Evolutionary conservation across 768 basidiomycete species (phyloP).

Genomic region (Tubosaeta brunneosetosa): DNA sequence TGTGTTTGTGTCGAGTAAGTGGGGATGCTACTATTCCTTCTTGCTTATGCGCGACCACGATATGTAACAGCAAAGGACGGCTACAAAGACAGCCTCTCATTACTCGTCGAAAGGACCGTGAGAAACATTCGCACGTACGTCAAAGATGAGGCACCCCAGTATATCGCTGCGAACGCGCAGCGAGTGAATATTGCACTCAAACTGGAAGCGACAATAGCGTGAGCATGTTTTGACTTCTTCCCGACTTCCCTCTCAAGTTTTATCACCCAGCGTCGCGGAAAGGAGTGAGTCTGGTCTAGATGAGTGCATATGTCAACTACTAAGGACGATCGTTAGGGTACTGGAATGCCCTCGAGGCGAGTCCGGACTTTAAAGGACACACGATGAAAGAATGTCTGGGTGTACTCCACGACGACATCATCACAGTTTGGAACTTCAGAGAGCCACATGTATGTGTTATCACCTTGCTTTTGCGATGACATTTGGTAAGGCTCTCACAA

Average conservation of each 20-base stretch:
- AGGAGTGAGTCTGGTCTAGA: not conserved
- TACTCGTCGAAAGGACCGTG: not conserved
- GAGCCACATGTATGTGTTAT: conserved; percentile 1
- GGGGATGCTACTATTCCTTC: not conserved
- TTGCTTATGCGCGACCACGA: not conserved
- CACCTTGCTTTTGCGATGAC: no score
- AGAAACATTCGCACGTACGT: not conserved
- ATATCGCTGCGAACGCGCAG: conserved; percentile 3
- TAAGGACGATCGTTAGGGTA: not conserved
- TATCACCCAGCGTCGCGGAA: not conserved
- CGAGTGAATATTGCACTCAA: conserved; percentile 1
- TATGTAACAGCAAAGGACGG: not conserved
- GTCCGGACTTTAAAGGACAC: not conserved
- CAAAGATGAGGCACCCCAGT: not conserved
- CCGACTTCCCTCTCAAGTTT: not conserved
- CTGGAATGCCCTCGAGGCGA: not conserved
- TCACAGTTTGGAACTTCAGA: conserved; percentile 5
- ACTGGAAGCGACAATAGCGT: not conserved
- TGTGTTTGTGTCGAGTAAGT: not conserved
- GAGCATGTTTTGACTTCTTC: not conserved
- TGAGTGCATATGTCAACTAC: not conserved
- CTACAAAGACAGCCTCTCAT: not conserved
- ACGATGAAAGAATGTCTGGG: not conserved
- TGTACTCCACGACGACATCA: conserved; percentile 5
- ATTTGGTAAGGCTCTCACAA: not conserved